These are phyloP conservation scores for Lodderomyces jiufengensis DNA, from an alignment of 1,139 yeast genomes.

Conservation along the genomic window DNA sequence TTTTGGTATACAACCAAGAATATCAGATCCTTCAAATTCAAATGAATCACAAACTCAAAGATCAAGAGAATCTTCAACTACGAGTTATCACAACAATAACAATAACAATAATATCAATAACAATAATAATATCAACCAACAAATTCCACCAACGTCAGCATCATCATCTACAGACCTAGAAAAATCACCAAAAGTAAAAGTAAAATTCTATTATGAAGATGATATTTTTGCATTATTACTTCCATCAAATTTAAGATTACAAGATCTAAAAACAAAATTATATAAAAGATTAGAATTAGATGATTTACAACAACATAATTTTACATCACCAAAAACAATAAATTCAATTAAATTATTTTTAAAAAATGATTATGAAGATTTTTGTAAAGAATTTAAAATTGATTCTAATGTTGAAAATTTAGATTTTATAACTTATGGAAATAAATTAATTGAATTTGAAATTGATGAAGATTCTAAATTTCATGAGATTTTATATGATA, in stretches of 20 bases:
- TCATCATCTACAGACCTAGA: constrained; percentile 8
- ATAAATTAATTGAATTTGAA: constrained; percentile 31
- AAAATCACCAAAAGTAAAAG: constrained; percentile 47
- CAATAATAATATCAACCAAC: no score
- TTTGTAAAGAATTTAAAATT: constrained; percentile 28
- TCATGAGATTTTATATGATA: constrained; percentile 42
- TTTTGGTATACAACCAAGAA: constrained; percentile 11
- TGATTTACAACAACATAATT: constrained; percentile 13
- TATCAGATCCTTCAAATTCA: constrained; percentile 21
- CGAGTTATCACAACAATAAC: constrained; percentile 8
- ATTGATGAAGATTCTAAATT: constrained; percentile 40
- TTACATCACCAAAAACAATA: constrained; percentile 14
- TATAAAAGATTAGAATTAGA: constrained; percentile 54
- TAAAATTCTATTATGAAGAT: constrained; percentile 82
- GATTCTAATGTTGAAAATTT: constrained; percentile 29
- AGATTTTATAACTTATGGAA: constrained; percentile 19
- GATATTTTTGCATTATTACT: constrained; percentile 87
- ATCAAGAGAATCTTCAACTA: constrained; percentile 12
- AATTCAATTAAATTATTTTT: constrained; percentile 30
- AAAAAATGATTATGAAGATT: constrained; percentile 43
- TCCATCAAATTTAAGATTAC: constrained; percentile 56
- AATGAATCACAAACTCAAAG: constrained; percentile 21
- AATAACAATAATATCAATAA: constrained; percentile 3
- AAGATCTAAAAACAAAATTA: constrained; percentile 61
- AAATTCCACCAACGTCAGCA: neutral